Conservation (phyloP, 331 rosid species). For the Telfairia occidentalis region DNA sequence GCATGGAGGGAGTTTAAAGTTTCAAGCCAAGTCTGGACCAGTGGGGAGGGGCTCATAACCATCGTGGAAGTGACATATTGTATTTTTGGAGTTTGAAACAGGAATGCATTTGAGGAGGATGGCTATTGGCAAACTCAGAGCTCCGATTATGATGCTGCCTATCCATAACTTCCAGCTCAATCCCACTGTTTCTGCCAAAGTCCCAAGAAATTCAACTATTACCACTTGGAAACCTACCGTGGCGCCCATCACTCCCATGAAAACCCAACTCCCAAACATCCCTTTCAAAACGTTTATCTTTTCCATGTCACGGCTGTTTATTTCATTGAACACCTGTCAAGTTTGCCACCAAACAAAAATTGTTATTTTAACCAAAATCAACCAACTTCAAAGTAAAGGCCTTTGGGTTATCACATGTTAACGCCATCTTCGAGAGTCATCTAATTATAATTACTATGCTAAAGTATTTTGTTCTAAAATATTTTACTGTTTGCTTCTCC, state of each 20-base stretch:
- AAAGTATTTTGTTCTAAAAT: no score
- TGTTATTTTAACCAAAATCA: no score
- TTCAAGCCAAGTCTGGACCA: constrained; percentile 55
- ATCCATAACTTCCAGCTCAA: constrained; percentile 44
- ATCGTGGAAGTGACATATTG: constrained; percentile 21
- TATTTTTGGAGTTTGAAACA: constrained; percentile 11
- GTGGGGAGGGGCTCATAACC: constrained; percentile 52
- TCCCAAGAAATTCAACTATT: constrained; percentile 51
- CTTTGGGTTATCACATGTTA: no score
- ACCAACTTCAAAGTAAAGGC: no score
- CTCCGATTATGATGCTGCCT: constrained; percentile 50
- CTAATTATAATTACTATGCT: no score
- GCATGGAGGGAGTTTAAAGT: no score
- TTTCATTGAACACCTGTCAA: constrained; percentile 64
- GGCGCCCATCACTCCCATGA: constrained; percentile 37
- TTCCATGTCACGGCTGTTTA: constrained; percentile 91
- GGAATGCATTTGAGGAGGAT: constrained; percentile 58
- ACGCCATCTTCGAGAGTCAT: no score
- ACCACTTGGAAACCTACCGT: constrained; percentile 55
- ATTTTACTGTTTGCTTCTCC: no score
- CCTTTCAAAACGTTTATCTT: constrained; percentile 61
- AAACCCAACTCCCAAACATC: constrained; percentile 42
- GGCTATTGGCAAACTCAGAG: constrained; percentile 41
- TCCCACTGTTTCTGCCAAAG: constrained; percentile 62
- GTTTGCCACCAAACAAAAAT: neutral